Percentiles rank a stretch among this genome's conserved stretches.
phyloP scores from a whole-genome alignment of 2,329 filamentous ascomycete species.

The Coleophoma cylindrospora region DNA sequence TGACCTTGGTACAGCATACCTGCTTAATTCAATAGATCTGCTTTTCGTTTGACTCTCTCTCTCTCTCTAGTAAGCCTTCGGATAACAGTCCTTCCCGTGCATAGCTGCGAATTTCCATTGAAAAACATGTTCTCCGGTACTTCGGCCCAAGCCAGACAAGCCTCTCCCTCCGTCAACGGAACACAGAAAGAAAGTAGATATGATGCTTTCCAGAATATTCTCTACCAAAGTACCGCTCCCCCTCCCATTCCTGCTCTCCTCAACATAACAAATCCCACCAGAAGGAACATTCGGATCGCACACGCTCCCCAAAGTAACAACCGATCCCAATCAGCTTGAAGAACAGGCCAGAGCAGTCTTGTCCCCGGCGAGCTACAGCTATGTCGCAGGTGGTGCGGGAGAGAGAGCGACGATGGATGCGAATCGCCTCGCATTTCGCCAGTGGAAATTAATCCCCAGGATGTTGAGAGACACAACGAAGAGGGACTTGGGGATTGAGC shows the following conservation, averaged over 20 bases:
- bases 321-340: conserved; percentile 52
- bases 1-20: no score
- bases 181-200: conserved; percentile 7
- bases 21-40: no score
- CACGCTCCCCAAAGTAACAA: conserved; percentile 47
- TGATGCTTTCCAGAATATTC: conserved; percentile 18
- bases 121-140: conserved; percentile 7
- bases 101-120: no score
- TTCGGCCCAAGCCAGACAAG: no score
- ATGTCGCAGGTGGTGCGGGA: conserved; percentile 58
- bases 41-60: no score
- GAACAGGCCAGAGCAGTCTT: conserved; percentile 46
- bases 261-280: neutral
- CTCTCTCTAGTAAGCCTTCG: no score
- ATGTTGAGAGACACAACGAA: conserved; percentile 53
- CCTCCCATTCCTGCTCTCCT: neutral
- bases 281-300: conserved; percentile 14
- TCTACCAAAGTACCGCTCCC: conserved; percentile 12
- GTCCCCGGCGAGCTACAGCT: conserved; percentile 46
- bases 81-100: no score
- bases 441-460: conserved; percentile 56
- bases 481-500: conserved; percentile 43
- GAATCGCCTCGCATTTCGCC: conserved; percentile 62
- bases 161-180: no score
- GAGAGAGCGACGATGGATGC: conserved; percentile 56